phyloP scores from a whole-genome alignment of 495 filamentous ascomycete species.

The Aspergillus sclerotioniger region DNA sequence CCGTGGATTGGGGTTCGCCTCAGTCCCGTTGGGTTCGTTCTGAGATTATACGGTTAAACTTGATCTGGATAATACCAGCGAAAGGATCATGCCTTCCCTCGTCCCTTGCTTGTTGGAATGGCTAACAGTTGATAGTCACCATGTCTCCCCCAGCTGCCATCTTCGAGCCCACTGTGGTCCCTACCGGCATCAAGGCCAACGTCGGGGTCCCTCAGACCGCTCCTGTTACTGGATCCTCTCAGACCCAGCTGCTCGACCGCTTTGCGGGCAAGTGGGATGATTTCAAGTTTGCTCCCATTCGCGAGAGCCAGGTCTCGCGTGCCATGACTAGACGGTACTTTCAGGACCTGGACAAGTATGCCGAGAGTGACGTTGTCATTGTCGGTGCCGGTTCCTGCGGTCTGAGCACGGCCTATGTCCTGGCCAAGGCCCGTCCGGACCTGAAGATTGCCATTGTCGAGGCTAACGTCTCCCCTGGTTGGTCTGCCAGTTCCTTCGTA shows the following conservation, averaged over 20 bases:
- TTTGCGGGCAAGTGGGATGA: slow-evolving; percentile 68
- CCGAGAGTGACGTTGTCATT: slow-evolving; percentile 90
- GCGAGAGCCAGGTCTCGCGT: slow-evolving; percentile 85
- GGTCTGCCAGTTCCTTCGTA: slow-evolving; percentile 4
- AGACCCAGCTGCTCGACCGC: slow-evolving; percentile 57
- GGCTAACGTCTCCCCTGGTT: slow-evolving; percentile 74
- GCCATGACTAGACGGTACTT: slow-evolving; percentile 94
- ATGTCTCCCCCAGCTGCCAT: slow-evolving; percentile 77
- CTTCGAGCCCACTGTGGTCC: slow-evolving; percentile 39
- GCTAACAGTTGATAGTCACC: slow-evolving; percentile 39
- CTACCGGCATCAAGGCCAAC: slow-evolving; percentile 49
- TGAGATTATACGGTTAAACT: slow-evolving; percentile 98
- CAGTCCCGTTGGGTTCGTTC: slow-evolving; percentile 55
- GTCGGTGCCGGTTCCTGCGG: slow-evolving; percentile 86
- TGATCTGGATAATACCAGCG: slow-evolving; percentile 99
- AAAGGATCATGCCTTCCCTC: slow-evolving; percentile 85
- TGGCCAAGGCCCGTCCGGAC: slow-evolving; percentile 80
- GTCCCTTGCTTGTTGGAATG: slow-evolving; percentile 33
- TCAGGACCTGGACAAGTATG: slow-evolving; percentile 80
- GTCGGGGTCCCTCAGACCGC: slow-evolving; percentile 38
- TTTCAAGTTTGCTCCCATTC: slow-evolving; percentile 81
- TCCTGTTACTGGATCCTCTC: slow-evolving; percentile 35
- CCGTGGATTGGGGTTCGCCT: slow-evolving; percentile 17
- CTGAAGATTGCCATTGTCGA: slow-evolving; percentile 91
- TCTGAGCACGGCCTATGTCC: slow-evolving; percentile 76